These are phyloP conservation scores for Chlorophyllum brunneum DNA, from an alignment of 768 basidiomycete species.

Conservation along the genomic window DNA sequence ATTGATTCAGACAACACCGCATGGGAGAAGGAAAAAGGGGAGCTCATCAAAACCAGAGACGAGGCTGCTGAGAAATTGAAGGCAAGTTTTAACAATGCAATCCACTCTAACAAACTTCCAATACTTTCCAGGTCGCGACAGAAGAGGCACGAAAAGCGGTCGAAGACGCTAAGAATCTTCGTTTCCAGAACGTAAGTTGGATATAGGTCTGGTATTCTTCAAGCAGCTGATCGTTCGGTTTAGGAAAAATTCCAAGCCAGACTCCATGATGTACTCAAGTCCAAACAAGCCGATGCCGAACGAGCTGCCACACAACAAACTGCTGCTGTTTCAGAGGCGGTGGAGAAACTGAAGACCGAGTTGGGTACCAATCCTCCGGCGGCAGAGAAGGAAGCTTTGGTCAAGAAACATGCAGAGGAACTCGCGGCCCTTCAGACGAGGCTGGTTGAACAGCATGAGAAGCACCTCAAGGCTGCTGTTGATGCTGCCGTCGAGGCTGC, in stretches of 20 bases:
- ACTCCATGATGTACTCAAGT: conserved; percentile 49
- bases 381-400: conserved; percentile 35
- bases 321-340: conserved; percentile 50
- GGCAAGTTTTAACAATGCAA: conserved; percentile 28
- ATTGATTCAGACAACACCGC: conserved; percentile 22
- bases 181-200: conserved; percentile 36
- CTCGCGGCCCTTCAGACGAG: conserved; percentile 51
- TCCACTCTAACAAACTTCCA: background rate
- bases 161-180: conserved; percentile 41
- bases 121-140: conserved; percentile 28
- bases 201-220: background rate
- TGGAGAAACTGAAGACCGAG: conserved; percentile 53
- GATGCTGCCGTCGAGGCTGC: conserved; percentile 41
- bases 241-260: conserved; percentile 64
- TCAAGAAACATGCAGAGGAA: conserved; percentile 57
- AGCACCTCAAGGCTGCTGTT: conserved; percentile 50
- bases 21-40: conserved; percentile 60
- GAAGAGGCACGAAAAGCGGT: conserved; percentile 40
- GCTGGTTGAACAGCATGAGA: conserved; percentile 48
- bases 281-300: conserved; percentile 44
- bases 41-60: conserved; percentile 53
- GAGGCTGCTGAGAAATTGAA: conserved; percentile 58
- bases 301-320: conserved; percentile 41
- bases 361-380: conserved; percentile 19
- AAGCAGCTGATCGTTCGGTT: conserved; percentile 1